Evolutionary conservation across 1,284 basidiomycete species (phyloP).

Genomic region (Sparassis latifolia): DNA sequence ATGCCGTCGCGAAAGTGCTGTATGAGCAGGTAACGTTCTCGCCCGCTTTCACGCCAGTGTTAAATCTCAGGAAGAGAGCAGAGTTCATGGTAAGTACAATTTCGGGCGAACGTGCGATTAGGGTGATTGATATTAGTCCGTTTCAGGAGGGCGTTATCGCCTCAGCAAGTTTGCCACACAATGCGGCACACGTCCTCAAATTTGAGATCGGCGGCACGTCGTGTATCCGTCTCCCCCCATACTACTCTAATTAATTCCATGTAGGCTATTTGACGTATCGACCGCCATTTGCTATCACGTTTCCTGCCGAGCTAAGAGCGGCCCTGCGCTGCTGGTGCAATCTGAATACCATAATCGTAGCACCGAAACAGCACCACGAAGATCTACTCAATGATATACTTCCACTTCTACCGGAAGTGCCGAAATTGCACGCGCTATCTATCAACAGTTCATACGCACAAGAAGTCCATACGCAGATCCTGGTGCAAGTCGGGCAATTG

Average conservation of each 20-base stretch:
- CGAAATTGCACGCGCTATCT: constrained; percentile 27
- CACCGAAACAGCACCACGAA: constrained; percentile 31
- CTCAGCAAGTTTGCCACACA: constrained; percentile 34
- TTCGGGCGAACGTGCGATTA: too few species aligned
- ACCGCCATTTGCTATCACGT: constrained; percentile 27
- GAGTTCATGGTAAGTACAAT: too few species aligned
- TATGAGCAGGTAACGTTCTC: too few species aligned
- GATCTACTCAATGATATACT: constrained; percentile 31
- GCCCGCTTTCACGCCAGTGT: too few species aligned
- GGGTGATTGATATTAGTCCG: too few species aligned
- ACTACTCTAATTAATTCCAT: not conserved
- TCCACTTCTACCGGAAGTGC: constrained; percentile 18
- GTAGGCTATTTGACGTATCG: constrained; percentile 34
- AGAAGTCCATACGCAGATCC: constrained; percentile 25
- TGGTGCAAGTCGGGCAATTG: constrained; percentile 29
- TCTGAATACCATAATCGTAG: constrained; percentile 31
- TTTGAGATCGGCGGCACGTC: constrained; percentile 38
- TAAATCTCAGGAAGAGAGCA: too few species aligned
- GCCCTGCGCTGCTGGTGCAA: constrained; percentile 34
- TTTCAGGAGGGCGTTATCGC: constrained; percentile 22
- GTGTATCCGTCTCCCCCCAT: not conserved
- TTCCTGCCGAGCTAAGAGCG: constrained; percentile 25
- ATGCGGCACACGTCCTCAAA: constrained; percentile 33
- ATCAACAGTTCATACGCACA: constrained; percentile 37
- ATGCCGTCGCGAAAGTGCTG: too few species aligned